Evolutionary conservation across 2,329 filamentous ascomycete species (phyloP), one percentile per base, ranked within the genome.

Genomic region (Apiospora koreana): DNA sequence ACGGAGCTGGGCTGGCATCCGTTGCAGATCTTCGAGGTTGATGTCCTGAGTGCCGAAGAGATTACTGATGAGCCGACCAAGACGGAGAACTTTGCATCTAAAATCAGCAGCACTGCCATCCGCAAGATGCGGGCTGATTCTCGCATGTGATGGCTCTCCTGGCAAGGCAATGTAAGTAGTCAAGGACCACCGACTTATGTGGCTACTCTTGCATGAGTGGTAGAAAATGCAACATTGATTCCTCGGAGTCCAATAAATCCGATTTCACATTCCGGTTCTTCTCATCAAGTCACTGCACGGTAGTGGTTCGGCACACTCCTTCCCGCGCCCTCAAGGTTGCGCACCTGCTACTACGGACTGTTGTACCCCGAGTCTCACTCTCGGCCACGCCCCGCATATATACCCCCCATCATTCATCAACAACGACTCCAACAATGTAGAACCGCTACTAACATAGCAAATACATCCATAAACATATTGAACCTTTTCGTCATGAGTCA

Each of bases 101-200:
- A 98, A 83, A 93, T 98, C 75, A 97, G 94, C 84, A 98, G 95
- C 81, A 97, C 95, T 0, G 92, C 92, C 70, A 97, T 97, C 75
- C 86, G 92, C 68, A 82, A 84, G 77, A 83, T 50, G 31, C 43
- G 45, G 41, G 84, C 85, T 0, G 54, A 62, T 31, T 62, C 54
- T 16, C 54, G 23, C 10, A 38, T 62, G 31, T 62, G 54, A 62
- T 8, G 9, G 9, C 2, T 9, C 31, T 62, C 3, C 4, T 6
- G 18, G 18, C 3, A 62, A 62, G 18, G 31, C 54, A 62, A 38
- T 38, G 54, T 62, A 62, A 16, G 48, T 28, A 9, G 28, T n/a
- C 28, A 5, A 21, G 28, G 50, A 35, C 31, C 38, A 9, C 7
- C 28, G 16, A 28, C 28, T 35, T 12, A 41, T 41, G 28, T 58